These are phyloP conservation scores for Hypoxylon perforatum DNA, from an alignment of 495 filamentous ascomycete species.

Conservation along the genomic window DNA sequence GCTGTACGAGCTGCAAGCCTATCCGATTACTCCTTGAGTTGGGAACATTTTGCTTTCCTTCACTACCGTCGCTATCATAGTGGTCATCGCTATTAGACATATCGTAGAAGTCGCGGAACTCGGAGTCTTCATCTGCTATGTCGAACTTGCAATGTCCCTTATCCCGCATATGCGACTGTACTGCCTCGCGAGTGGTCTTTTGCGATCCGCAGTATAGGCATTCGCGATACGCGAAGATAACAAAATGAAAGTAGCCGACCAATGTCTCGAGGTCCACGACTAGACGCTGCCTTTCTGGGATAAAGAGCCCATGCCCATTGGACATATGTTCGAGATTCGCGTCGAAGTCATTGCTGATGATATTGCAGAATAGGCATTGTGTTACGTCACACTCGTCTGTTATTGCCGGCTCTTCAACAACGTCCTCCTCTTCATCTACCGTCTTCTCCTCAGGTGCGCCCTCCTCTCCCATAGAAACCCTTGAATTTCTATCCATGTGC, in stretches of 20 bases:
- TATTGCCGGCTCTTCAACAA: no score
- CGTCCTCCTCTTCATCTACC: no score
- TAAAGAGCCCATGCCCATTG: constrained; percentile 46
- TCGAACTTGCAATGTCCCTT: constrained; percentile 51
- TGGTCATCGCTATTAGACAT: constrained; percentile 22
- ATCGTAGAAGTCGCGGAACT: constrained; percentile 46
- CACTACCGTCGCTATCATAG: constrained; percentile 14
- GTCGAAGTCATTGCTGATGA: constrained; percentile 36
- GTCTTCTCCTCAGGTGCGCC: no score
- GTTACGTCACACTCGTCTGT: no score
- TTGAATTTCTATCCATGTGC: no score
- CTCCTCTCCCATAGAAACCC: no score
- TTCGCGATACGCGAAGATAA: constrained; percentile 47
- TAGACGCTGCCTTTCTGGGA: constrained; percentile 40
- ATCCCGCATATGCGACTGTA: constrained; percentile 48
- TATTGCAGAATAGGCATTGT: no score
- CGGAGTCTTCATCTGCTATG: constrained; percentile 33
- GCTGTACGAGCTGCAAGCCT: not conserved
- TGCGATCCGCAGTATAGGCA: constrained; percentile 47
- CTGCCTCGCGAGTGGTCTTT: constrained; percentile 34
- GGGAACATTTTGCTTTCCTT: not conserved
- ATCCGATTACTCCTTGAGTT: not conserved
- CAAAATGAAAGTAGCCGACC: constrained; percentile 43
- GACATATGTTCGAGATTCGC: constrained; percentile 48
- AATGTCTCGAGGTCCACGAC: constrained; percentile 45